Conservation (phyloP, 805 yeast species). For the Candida maris region DNA sequence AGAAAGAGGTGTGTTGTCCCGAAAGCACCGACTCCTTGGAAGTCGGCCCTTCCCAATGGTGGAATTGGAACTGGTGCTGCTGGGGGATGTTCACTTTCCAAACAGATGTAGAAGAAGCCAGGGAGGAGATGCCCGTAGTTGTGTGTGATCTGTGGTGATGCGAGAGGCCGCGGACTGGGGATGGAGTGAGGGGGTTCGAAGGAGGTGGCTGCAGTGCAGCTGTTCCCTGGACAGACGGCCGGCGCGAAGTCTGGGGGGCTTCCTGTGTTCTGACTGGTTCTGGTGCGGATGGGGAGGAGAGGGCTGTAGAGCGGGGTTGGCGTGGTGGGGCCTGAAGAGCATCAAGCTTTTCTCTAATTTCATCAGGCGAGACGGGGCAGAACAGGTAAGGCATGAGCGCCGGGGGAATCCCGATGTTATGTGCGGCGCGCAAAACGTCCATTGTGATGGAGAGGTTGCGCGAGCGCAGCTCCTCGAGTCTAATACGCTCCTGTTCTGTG, state of each 20-base stretch:
- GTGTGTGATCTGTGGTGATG: conserved; percentile 30
- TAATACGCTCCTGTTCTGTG: conserved; percentile 42
- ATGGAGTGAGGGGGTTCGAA: conserved; percentile 5
- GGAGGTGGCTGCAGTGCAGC: conserved; percentile 7
- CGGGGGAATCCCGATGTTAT: conserved; percentile 20
- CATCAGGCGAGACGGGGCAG: conserved; percentile 13
- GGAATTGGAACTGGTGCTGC: conserved; percentile 33
- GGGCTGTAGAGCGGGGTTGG: background rate
- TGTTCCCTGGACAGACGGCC: no score
- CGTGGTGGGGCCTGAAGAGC: conserved; percentile 5
- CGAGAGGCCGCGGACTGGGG: conserved; percentile 15
- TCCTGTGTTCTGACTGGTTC: conserved; percentile 2
- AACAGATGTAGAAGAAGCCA: conserved; percentile 30
- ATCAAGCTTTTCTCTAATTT: conserved; percentile 14
- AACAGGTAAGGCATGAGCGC: conserved; percentile 26
- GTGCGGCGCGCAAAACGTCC: conserved; percentile 34
- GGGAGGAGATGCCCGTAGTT: conserved; percentile 17
- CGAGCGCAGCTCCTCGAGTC: conserved; percentile 34
- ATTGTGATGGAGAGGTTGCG: conserved; percentile 33
- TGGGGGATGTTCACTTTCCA: conserved; percentile 32
- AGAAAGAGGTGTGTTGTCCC: conserved; percentile 4
- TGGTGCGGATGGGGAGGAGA: background rate
- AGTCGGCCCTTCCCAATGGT: conserved; percentile 35
- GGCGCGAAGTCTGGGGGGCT: conserved; percentile 1
- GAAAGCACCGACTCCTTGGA: conserved; percentile 10